Conservation (phyloP, 2,329 filamentous ascomycete genomes). For the Pseudofabraea citricarpa region DNA sequence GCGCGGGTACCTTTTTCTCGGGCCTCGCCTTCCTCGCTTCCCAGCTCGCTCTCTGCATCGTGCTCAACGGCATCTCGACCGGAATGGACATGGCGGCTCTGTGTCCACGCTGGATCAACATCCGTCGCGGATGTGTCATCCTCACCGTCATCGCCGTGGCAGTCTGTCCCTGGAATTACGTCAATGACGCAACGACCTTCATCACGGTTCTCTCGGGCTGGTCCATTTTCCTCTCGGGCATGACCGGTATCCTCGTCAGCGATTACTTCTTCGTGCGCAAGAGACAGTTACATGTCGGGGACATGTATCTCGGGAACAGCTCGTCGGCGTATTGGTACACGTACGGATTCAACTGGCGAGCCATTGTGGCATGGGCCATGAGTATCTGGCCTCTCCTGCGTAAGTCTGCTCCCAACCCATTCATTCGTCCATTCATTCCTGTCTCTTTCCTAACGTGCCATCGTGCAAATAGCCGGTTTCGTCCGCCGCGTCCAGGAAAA, state of each 20-base stretch:
- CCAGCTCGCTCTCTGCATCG: slow-evolving; percentile 28
- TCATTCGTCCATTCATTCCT: too few species aligned
- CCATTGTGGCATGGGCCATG: slow-evolving; percentile 34
- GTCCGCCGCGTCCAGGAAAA: slow-evolving; percentile 18
- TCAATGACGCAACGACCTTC: slow-evolving; percentile 39
- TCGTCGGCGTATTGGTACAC: slow-evolving; percentile 38
- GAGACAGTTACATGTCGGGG: slow-evolving; percentile 35
- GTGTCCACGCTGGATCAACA: slow-evolving; percentile 42
- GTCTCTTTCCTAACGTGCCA: too few species aligned
- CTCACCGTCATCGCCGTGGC: slow-evolving; percentile 34
- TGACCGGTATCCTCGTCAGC: slow-evolving; percentile 39
- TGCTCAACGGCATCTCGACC: slow-evolving; percentile 22
- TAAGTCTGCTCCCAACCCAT: slow-evolving; percentile 8
- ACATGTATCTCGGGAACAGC: slow-evolving; percentile 35
- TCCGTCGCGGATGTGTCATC: slow-evolving; percentile 40
- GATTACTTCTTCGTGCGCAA: slow-evolving; percentile 40
- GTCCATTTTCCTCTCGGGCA: slow-evolving; percentile 42
- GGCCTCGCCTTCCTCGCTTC: slow-evolving; percentile 29
- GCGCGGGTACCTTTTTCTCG: slow-evolving; percentile 34
- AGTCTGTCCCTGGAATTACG: slow-evolving; percentile 41
- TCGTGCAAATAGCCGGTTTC: slow-evolving; percentile 22
- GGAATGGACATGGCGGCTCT: slow-evolving; percentile 45
- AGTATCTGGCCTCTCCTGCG: slow-evolving; percentile 30
- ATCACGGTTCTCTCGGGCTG: slow-evolving; percentile 27
- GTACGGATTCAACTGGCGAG: slow-evolving; percentile 39